A percentile compares a stretch with the other conserved stretches of the same genome.
Conservation (phyloP, 257 asterid genomes). For the Nyctanthes arbortristis region DNA sequence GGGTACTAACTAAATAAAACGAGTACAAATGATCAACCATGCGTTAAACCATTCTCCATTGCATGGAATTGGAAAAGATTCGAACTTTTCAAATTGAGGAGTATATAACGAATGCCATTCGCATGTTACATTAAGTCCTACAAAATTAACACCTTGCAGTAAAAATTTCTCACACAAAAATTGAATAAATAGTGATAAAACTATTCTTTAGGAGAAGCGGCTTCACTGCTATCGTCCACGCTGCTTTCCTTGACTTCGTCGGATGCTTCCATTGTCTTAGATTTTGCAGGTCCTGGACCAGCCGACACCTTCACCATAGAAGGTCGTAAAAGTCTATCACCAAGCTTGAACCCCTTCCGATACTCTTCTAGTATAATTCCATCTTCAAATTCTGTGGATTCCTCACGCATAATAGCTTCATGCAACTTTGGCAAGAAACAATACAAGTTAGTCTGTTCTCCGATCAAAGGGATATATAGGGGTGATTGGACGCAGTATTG, state of each 20-base stretch:
- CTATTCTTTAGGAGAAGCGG: conserved; percentile 20
- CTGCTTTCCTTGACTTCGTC: conserved; percentile 36
- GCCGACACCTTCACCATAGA: conserved; percentile 94
- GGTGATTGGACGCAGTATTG: too few relatives aligned
- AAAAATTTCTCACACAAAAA: not conserved
- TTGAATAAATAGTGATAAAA: not conserved
- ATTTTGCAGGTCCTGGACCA: conserved; percentile 80
- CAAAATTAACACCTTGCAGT: not conserved
- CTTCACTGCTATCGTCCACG: conserved; percentile 35
- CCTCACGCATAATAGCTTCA: conserved; percentile 94
- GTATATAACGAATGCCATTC: too few relatives aligned
- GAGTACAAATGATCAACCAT: too few relatives aligned
- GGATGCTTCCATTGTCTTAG: conserved; percentile 34
- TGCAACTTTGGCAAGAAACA: conserved; percentile 52
- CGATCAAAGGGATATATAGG: not conserved
- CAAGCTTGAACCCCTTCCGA: conserved; percentile 75
- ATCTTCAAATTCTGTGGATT: conserved; percentile 68
- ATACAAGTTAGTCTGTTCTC: not conserved
- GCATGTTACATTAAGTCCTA: not conserved
- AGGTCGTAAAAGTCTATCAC: conserved; percentile 81
- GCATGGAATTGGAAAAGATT: too few relatives aligned
- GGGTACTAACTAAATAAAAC: too few relatives aligned
- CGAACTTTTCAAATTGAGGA: too few relatives aligned
- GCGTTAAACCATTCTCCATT: too few relatives aligned
- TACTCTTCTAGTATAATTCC: conserved; percentile 67